Evolutionary conservation across 495 filamentous ascomycete species (phyloP), one percentile per base, ranked within the genome.

Genomic region (Wilcoxina mikolae): DNA sequence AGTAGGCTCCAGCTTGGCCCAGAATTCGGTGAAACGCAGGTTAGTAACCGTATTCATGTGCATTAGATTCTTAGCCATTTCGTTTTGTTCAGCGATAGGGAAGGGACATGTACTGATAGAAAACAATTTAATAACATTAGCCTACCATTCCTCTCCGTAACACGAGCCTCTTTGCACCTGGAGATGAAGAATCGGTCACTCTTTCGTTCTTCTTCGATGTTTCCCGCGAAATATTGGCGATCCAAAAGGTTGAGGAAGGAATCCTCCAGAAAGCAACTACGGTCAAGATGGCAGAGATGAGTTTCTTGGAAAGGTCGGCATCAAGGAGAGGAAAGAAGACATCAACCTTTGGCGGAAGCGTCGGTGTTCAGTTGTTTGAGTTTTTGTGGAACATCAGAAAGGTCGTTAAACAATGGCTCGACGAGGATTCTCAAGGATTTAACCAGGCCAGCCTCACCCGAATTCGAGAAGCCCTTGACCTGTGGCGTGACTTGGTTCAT

Each of bases 121-220:
- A 50, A 7, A 5, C 31, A 35, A 35, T 35, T 35, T 15, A 35
- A 35, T 35, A 59, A 53, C 20, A 59, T 54, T 69, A 83, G 79
- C 71, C 79, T 11, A 62, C 83, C 24, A 76, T 84, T 64, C 78
- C 82, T 5, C 66, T 83, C 12, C 74, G 78, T 60, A 87, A 87
- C 65, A 73, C 79, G 10, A 67, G 73, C 28, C 67, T 79, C 46
- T 59, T 81, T 35, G 22, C 31, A 42, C 28, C 54, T 2, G 18
- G 33, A 42, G 27, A 20, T 17, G 33, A 53, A n/a, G 27, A 50
- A 17, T 26, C 29, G 1, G 2, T 27, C 25, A 15, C 3, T 27
- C 3, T 49, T 3, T 2, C 43, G 11, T 2, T 11, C 1, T 46
- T 1, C 12, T 59, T 63, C 31, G 60, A 64, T 35, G 38, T 54